These are phyloP conservation scores for Eleusine coracana DNA, from an alignment of 176 grass and related monocot species.

Conservation along the genomic window DNA sequence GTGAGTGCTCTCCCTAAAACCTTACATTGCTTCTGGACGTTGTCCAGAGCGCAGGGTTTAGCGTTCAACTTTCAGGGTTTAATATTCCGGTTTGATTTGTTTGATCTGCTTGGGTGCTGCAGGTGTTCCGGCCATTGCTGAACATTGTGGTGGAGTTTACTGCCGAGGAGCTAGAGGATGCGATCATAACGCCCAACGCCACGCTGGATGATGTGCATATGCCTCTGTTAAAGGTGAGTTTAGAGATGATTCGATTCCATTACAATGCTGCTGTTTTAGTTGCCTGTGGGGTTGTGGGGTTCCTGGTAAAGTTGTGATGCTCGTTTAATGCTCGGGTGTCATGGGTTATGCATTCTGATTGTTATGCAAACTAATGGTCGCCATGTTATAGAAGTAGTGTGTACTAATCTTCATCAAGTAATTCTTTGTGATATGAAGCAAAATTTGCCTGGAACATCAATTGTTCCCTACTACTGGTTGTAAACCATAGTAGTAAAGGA, in stretches of 20 bases:
- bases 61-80: conserved; percentile 27
- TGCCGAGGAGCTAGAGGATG: conserved; percentile 90
- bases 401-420: neutral
- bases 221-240: conserved; percentile 76
- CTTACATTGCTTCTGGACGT: neutral
- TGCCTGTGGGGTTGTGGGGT: neutral
- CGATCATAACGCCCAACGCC: conserved; percentile 67
- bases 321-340: neutral
- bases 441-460: neutral
- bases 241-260: neutral
- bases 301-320: neutral
- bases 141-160: conserved; percentile 85
- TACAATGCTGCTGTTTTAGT: neutral
- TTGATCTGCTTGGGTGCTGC: conserved; percentile 30
- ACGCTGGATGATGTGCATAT: conserved; percentile 80
- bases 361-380: neutral
- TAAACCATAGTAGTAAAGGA: neutral
- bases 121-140: conserved; percentile 88
- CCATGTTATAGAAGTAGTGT: neutral
- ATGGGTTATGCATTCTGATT: neutral
- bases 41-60: conserved; percentile 7
- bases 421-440: neutral
- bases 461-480: neutral
- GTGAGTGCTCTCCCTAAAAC: conserved; percentile 47
- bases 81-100: conserved; percentile 20